Base-by-base conservation (phyloP, 306 rosid species). In the Corylus avellana region DNA sequence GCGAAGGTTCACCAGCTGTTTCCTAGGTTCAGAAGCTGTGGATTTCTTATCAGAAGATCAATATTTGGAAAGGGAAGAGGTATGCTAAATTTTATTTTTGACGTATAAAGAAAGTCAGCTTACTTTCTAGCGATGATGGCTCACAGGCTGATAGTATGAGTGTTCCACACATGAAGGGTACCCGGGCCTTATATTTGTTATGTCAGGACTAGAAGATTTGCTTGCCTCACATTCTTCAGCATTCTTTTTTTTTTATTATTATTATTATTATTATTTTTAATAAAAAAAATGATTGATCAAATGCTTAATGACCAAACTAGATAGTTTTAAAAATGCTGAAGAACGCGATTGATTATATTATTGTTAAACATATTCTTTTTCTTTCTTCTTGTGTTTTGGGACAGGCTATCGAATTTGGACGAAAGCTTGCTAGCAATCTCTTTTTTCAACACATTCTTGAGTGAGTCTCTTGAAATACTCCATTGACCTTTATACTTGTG, bases 31-130 rank as follows among this genome's bases (percentile, higher is more conserved):
- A 51, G 95, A 92, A 78, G 98, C 97, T 58, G 88, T 92, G 77
- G 90, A 94, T 81, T 92, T 94, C 87, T 84, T 94, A 77, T 92
- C 97, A 50, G 97, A 92, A 80, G 97, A 94, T 87, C 98, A 94
- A 76, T 94, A 92, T 86, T 85, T 94, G 88, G 98, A 92, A 87
- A 91, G 91, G 83, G 90, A 70, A 82, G 97, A 92, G 94, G 97
- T 92, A 72, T 81, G 88, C 86, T 75, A 61, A 76, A 85, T 76
- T 74, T 47, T 73, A 18, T 75, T 50, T 67, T 74, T 76, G 47
- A 42, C n/a, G 27, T 77, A 56, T 25, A 57, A 11, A 67, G 72
- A 67, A 39, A 67, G 72, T 66, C 27, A 39, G 48, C 18, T n/a
- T 35, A 1, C 51, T 35, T 7, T 29, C n/a, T 62, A 17, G 68